phyloP scores from a whole-genome alignment of 1,284 basidiomycete genomes.

The Agaricales sp. region DNA sequence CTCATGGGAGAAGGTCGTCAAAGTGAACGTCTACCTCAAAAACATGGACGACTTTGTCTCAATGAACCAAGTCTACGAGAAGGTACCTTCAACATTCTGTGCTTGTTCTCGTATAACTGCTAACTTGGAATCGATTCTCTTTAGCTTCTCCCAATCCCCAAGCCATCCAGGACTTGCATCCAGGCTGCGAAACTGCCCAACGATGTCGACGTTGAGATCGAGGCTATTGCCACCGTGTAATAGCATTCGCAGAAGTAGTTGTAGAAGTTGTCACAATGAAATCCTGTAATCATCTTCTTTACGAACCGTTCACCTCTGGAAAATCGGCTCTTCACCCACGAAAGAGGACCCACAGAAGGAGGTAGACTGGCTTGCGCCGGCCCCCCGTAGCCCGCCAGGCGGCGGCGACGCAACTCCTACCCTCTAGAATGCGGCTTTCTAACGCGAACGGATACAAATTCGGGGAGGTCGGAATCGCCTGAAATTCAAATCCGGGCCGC shows the following conservation, averaged over 20 bases:
- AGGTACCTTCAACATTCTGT: slow-evolving; percentile 20
- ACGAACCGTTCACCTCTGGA: not conserved
- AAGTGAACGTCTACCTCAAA: slow-evolving; percentile 50
- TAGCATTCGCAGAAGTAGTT: too few species aligned
- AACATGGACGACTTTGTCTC: slow-evolving; percentile 44
- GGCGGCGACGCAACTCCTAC: too few species aligned
- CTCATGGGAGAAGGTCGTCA: slow-evolving; percentile 44
- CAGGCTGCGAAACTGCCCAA: slow-evolving; percentile 69
- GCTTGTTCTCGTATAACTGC: not conserved
- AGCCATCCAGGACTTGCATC: slow-evolving; percentile 74
- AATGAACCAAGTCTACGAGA: slow-evolving; percentile 48
- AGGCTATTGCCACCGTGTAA: slow-evolving; percentile 48
- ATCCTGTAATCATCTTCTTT: not conserved
- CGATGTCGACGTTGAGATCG: slow-evolving; percentile 74
- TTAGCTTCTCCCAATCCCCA: slow-evolving; percentile 43
- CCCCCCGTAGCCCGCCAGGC: too few species aligned
- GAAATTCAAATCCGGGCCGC: too few species aligned
- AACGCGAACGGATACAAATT: too few species aligned
- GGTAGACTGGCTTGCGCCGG: too few species aligned
- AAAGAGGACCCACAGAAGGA: too few species aligned
- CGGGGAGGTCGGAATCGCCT: too few species aligned
- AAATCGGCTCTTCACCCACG: too few species aligned
- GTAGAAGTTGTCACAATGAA: not conserved
- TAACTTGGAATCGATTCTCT: slow-evolving; percentile 3
- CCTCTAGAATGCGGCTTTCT: too few species aligned